phyloP scores from a whole-genome alignment of 169 alveolate genomes.

The Plasmodium vivax region DNA sequence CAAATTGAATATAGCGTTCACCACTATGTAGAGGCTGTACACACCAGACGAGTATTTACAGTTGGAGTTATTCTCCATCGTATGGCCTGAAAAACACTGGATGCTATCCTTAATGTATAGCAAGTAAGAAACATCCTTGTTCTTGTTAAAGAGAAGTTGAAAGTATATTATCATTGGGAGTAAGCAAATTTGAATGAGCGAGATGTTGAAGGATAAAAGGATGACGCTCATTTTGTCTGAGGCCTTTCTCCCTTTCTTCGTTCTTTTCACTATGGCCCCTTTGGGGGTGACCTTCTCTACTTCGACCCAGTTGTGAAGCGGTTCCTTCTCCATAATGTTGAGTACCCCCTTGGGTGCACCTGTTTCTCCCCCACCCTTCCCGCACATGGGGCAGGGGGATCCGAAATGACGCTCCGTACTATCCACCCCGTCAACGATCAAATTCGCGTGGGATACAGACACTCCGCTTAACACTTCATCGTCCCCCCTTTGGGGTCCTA shows the following conservation, averaged over 20 bases:
- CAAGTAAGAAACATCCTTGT: constrained; percentile 35
- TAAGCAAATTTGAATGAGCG: constrained; percentile 36
- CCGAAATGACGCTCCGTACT: neutral
- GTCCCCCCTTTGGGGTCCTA: neutral
- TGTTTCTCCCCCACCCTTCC: neutral
- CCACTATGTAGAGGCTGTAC: constrained; percentile 25
- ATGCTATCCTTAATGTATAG: constrained; percentile 45
- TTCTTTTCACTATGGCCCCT: neutral
- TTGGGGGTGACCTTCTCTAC: neutral
- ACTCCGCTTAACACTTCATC: neutral
- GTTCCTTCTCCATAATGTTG: neutral
- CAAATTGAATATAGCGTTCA: constrained; percentile 49
- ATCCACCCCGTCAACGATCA: neutral
- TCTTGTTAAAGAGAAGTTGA: constrained; percentile 45
- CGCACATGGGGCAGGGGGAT: neutral
- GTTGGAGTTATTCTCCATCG: constrained; percentile 47
- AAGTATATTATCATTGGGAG: constrained; percentile 59
- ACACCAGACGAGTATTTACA: constrained; percentile 36
- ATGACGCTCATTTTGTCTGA: constrained; percentile 45
- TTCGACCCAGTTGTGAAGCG: neutral
- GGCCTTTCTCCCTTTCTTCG: neutral
- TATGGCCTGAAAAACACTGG: constrained; percentile 41
- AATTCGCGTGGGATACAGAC: neutral
- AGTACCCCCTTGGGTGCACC: neutral
- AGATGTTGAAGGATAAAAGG: constrained; percentile 34